These are phyloP conservation scores for Ascochyta clinopodiicola DNA, from an alignment of 2,329 filamentous ascomycete genomes.

Conservation along the genomic window DNA sequence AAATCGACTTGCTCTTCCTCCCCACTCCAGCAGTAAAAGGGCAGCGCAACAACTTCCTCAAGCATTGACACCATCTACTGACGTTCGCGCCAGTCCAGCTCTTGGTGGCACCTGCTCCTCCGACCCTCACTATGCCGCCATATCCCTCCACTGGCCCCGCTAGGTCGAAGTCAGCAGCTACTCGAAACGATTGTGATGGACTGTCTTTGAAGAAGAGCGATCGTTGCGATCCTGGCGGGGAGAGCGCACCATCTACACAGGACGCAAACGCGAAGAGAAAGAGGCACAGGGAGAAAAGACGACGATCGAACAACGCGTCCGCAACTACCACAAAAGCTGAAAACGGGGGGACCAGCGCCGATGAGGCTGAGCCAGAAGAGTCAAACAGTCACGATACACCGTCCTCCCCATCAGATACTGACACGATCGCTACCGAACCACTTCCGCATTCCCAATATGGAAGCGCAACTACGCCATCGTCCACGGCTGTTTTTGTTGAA, in stretches of 20 bases:
- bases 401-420: slow-evolving; percentile 1
- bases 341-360: background rate
- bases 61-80: background rate
- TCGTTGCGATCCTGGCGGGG: background rate
- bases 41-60: too few species aligned
- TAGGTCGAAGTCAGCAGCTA: background rate
- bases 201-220: background rate
- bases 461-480: background rate
- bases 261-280: background rate
- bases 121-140: background rate
- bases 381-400: background rate
- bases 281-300: background rate
- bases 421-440: slow-evolving; percentile 9
- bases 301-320: background rate
- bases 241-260: background rate
- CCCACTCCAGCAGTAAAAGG: background rate
- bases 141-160: background rate
- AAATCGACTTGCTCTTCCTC: background rate
- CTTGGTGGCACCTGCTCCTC: background rate
- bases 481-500: background rate
- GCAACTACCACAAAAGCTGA: background rate
- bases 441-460: background rate
- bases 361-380: background rate
- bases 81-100: background rate
- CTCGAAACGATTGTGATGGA: background rate